A percentile compares a stretch with the other conserved stretches of the same genome.
These are phyloP conservation scores for Pseudoneurospora amorphoporcata DNA, from an alignment of 495 filamentous ascomycete genomes.

Conservation along the genomic window DNA sequence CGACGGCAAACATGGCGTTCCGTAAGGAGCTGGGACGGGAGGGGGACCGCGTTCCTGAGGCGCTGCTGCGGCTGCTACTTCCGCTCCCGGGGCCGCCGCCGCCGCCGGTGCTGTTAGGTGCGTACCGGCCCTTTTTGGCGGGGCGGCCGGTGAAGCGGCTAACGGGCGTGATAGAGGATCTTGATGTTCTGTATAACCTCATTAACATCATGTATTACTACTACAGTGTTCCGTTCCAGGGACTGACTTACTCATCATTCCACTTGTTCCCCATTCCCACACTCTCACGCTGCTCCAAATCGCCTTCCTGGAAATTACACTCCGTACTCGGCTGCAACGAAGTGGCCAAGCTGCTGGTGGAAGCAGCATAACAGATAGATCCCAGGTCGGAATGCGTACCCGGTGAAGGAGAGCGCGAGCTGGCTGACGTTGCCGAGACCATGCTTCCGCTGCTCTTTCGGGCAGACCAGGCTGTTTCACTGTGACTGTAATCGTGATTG, in stretches of 20 bases:
- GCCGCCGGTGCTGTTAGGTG: background rate
- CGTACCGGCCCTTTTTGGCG: slow-evolving; percentile 2
- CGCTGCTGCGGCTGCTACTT: background rate
- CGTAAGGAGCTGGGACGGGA: slow-evolving; percentile 9
- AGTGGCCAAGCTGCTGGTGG: slow-evolving; percentile 16
- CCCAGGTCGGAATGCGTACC: slow-evolving; percentile 8
- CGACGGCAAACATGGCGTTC: slow-evolving; percentile 8
- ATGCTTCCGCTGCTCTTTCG: background rate
- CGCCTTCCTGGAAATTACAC: slow-evolving; percentile 9
- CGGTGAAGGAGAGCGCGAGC: slow-evolving; percentile 15
- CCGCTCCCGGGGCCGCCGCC: background rate
- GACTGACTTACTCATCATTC: slow-evolving; percentile 14
- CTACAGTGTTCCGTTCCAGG: no score
- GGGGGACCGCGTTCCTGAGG: slow-evolving; percentile 1
- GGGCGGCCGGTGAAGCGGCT: slow-evolving; percentile 5
- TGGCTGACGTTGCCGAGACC: slow-evolving; percentile 3
- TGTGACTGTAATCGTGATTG: background rate
- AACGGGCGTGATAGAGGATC: slow-evolving; percentile 1
- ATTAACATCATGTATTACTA: background rate
- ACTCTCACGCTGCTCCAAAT: slow-evolving; percentile 6
- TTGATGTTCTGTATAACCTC: background rate
- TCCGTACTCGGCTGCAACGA: slow-evolving; percentile 6
- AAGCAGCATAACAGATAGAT: slow-evolving; percentile 12
- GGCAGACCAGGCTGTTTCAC: background rate
- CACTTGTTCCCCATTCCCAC: slow-evolving; percentile 5